phyloP scores from a whole-genome alignment of 2,329 filamentous ascomycete genomes.

The Fusarium begoniae region DNA sequence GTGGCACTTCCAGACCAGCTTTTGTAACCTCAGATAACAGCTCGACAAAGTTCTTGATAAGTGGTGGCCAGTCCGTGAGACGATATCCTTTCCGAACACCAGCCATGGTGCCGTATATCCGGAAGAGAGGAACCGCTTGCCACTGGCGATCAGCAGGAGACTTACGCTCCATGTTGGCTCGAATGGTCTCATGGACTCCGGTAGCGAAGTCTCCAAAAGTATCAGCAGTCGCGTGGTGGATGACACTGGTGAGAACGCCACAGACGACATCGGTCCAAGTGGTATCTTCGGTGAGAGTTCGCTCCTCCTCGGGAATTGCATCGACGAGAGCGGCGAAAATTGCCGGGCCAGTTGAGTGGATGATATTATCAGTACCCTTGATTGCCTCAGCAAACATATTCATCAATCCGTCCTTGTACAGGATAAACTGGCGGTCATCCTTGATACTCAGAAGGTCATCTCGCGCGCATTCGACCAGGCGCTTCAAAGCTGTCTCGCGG shows the following conservation, averaged over 20 bases:
- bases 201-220: slow-evolving; percentile 76
- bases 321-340: slow-evolving; percentile 63
- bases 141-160: slow-evolving; percentile 37
- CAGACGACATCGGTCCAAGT: slow-evolving; percentile 73
- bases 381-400: slow-evolving; percentile 87
- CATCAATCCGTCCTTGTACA: slow-evolving; percentile 91
- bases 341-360: slow-evolving; percentile 68
- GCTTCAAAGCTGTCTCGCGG: slow-evolving; percentile 75
- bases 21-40: slow-evolving; percentile 61
- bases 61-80: slow-evolving; percentile 74
- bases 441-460: slow-evolving; percentile 68
- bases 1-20: slow-evolving; percentile 46
- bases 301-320: slow-evolving; percentile 61
- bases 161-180: slow-evolving; percentile 48
- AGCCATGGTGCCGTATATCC: slow-evolving; percentile 73
- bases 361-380: slow-evolving; percentile 67
- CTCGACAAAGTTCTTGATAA: slow-evolving; percentile 66
- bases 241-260: slow-evolving; percentile 80
- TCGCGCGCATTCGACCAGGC: slow-evolving; percentile 77
- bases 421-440: slow-evolving; percentile 65
- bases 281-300: slow-evolving; percentile 55
- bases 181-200: slow-evolving; percentile 64
- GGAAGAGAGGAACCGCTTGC: slow-evolving; percentile 59
- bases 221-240: slow-evolving; percentile 81
- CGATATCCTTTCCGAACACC: slow-evolving; percentile 84